These are phyloP conservation scores for Pichia eremophila DNA, from an alignment of 805 yeast species.

Conservation along the genomic window DNA sequence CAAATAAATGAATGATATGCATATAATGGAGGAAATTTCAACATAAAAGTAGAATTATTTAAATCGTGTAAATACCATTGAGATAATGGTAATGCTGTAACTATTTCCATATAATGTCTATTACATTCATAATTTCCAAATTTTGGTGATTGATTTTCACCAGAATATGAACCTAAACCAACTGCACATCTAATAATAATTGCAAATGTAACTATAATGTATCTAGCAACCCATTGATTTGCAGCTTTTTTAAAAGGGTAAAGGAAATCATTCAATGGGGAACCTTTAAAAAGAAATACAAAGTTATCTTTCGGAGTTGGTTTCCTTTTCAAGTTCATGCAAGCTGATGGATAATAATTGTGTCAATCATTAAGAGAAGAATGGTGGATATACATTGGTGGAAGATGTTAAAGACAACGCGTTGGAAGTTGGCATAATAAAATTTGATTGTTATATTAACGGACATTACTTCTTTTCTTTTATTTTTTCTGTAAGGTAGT, in stretches of 20 bases:
- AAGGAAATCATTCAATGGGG: constrained; percentile 74
- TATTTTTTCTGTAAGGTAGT: no score
- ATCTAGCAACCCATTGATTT: constrained; percentile 85
- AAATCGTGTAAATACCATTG: constrained; percentile 88
- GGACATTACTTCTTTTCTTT: no score
- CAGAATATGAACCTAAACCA: constrained; percentile 85
- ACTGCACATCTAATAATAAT: constrained; percentile 73
- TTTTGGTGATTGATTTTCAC: constrained; percentile 62
- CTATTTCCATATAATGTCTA: constrained; percentile 95
- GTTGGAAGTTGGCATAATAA: no score
- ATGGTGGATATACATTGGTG: no score
- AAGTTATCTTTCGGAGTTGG: constrained; percentile 12
- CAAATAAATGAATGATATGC: constrained; percentile 83
- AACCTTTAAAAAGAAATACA: constrained; percentile 28
- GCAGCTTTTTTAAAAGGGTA: constrained; percentile 71
- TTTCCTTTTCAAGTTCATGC: background rate
- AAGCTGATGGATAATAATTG: no score
- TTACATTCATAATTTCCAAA: constrained; percentile 97
- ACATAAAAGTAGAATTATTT: constrained; percentile 71
- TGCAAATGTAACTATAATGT: constrained; percentile 63
- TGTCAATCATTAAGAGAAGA: no score
- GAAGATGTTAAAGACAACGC: no score
- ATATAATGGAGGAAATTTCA: constrained; percentile 95
- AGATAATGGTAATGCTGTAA: constrained; percentile 59
- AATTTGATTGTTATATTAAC: no score